Evolutionary conservation across 352 stramenopile genomes (phyloP).

Genomic region (Phytopythium oedochilum): DNA sequence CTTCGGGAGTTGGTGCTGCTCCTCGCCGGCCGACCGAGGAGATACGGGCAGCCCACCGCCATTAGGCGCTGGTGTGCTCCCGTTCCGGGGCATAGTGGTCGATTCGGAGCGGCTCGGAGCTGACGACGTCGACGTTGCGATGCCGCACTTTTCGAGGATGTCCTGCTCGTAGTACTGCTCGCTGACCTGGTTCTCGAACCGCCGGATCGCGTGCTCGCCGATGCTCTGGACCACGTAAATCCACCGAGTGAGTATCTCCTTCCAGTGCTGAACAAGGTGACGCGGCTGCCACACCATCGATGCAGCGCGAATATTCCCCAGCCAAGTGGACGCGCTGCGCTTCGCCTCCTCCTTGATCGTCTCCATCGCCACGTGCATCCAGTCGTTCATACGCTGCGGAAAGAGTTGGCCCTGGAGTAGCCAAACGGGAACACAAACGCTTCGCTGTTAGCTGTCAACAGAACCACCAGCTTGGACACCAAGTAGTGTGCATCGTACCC

Average conservation of each 20-base stretch:
- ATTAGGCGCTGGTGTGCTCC: neutral
- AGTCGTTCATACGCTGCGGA: constrained; percentile 72
- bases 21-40: constrained; percentile 1
- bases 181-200: constrained; percentile 71
- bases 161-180: constrained; percentile 76
- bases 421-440: neutral
- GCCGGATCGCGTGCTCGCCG: constrained; percentile 59
- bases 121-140: constrained; percentile 10
- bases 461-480: neutral
- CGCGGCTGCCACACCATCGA: constrained; percentile 29
- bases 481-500: constrained; percentile 18
- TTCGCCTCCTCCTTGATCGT: constrained; percentile 76
- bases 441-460: neutral
- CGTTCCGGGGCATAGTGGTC: neutral
- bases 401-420: constrained; percentile 60
- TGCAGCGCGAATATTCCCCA: constrained; percentile 62
- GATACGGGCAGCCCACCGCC: neutral
- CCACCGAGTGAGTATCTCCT: neutral
- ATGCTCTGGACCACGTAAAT: constrained; percentile 26
- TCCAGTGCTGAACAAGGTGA: no score
- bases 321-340: constrained; percentile 51
- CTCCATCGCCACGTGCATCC: constrained; percentile 67
- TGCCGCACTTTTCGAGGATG: constrained; percentile 65
- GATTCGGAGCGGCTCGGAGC: neutral
- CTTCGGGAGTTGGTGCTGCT: constrained; percentile 13